phyloP scores from a whole-genome alignment of 139 green algal species.

The Mesostigma viride region DNA sequence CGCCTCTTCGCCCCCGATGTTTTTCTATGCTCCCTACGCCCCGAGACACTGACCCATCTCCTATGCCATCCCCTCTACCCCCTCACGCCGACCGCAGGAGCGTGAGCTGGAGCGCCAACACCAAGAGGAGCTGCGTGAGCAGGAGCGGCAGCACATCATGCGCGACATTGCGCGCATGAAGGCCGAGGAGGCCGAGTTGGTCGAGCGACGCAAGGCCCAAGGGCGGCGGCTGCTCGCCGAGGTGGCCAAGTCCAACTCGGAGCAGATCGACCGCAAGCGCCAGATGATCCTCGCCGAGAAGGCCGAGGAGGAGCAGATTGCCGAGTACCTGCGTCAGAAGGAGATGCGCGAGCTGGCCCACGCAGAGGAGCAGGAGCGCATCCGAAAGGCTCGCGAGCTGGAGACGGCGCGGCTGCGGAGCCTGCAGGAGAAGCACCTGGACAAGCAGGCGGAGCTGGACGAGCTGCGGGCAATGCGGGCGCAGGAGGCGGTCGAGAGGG shows the following conservation, averaged over 20 bases:
- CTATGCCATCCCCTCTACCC: no score
- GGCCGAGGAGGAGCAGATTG: slow-evolving; percentile 66
- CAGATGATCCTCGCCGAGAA: slow-evolving; percentile 46
- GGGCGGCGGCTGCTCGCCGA: slow-evolving; percentile 42
- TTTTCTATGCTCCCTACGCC: no score
- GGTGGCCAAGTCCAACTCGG: slow-evolving; percentile 53
- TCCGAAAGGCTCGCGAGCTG: slow-evolving; percentile 62
- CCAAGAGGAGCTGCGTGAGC: slow-evolving; percentile 24
- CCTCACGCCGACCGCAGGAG: no score
- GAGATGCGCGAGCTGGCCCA: slow-evolving; percentile 50
- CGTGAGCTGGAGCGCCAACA: slow-evolving; percentile 35
- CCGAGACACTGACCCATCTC: no score
- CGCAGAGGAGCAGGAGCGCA: slow-evolving; percentile 52
- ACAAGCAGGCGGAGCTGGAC: slow-evolving; percentile 69
- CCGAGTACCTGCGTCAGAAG: slow-evolving; percentile 59
- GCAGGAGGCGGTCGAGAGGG: slow-evolving; percentile 57
- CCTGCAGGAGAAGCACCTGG: slow-evolving; percentile 52
- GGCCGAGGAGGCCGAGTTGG: slow-evolving; percentile 40
- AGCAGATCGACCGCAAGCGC: slow-evolving; percentile 66
- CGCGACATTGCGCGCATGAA: slow-evolving; percentile 55
- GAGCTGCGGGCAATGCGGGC: slow-evolving; percentile 64
- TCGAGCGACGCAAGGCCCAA: neutral
- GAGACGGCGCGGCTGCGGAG: slow-evolving; percentile 69
- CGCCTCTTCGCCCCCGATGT: no score
- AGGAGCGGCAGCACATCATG: slow-evolving; percentile 44